Percentiles rank a stretch among this genome's conserved stretches.
Evolutionary conservation across 371 early-diverging fungal species (phyloP).

Genomic region (Mortierella sp.): DNA sequence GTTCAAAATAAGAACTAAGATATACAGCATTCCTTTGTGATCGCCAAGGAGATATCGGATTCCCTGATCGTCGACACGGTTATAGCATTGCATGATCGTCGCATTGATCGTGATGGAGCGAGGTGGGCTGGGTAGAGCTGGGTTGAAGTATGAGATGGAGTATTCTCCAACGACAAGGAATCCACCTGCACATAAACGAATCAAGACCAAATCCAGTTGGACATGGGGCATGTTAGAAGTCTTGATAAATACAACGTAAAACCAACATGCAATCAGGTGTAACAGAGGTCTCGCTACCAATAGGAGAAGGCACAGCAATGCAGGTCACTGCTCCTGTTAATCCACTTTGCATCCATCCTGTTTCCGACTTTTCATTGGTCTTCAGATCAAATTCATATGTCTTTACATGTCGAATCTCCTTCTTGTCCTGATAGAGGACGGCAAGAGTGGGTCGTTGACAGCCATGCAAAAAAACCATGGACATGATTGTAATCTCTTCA

Average conservation of each 20-base stretch:
- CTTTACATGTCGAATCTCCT: slow-evolving; percentile 73
- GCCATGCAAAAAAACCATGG: slow-evolving; percentile 76
- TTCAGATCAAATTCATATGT: slow-evolving; percentile 69
- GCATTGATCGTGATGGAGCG: slow-evolving; percentile 66
- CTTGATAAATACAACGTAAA: background rate
- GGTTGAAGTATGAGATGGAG: slow-evolving; percentile 69
- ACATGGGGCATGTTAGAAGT: background rate
- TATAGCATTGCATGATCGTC: slow-evolving; percentile 54
- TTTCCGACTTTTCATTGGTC: slow-evolving; percentile 62
- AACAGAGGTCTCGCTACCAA: slow-evolving; percentile 36
- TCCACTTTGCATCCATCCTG: slow-evolving; percentile 61
- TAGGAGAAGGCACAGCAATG: slow-evolving; percentile 67
- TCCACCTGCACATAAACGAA: slow-evolving; percentile 60
- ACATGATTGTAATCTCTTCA: slow-evolving; percentile 77
- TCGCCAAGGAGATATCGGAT: slow-evolving; percentile 82
- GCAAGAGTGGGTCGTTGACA: slow-evolving; percentile 69
- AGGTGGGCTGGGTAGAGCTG: slow-evolving; percentile 34
- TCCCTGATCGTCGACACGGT: slow-evolving; percentile 47
- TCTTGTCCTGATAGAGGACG: slow-evolving; percentile 82
- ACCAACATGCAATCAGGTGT: background rate
- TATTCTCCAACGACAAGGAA: slow-evolving; percentile 80
- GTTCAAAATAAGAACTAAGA: slow-evolving; percentile 63
- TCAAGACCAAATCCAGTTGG: no score
- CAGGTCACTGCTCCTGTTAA: slow-evolving; percentile 72
- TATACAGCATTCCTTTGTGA: slow-evolving; percentile 73